Evolutionary conservation across 352 stramenopile genomes (phyloP), one percentile per base, ranked within the genome.

Genomic region (Pelagophyceae sp.): DNA sequence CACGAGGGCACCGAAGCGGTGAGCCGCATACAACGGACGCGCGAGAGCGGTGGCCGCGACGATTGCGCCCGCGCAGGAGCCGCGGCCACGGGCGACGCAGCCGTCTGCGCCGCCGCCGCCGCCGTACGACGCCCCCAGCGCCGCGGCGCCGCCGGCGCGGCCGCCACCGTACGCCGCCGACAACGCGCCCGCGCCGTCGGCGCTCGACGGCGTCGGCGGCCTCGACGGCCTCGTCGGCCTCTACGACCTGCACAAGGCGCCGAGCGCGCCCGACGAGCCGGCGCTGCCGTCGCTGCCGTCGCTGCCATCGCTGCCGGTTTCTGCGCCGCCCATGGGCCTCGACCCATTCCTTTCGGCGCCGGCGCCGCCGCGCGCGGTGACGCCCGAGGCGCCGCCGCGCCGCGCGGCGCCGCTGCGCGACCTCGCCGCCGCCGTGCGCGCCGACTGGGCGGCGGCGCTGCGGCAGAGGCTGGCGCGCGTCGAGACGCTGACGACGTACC

Each of bases 401-500:
- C 23, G 23, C 23, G 29, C 15, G 11, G 23, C 29, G 11, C 6
- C 23, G 58, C 6, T 15, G 11, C 58, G 58, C 15, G 58, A 67
- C 58, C 58, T 67, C 58, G 5, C 15, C 11, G 58, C 27, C 58
- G 58, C 58, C 11, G 58, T 31, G 23, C 23, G 23, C 15, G 11
- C 23, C 58, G 58, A 67, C 11, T 67, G 58, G 58, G 45, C 45
- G 45, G 45, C 45, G 11, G 11, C 11, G 11, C 11, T 54, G 11
- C 11, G 45, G 23, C 11, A 11, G 23, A 27, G 23, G 23, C 11
- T 27, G 15, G 27, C 58, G 27, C 6, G 31, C 76, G 78, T 89
- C n/a, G 84, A 83, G 63, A 60, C 75, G 31, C 79, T 91, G 27
- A 37, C 61, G 27, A 90, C 87, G 23, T 89, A 88, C 63, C 87